These are phyloP conservation scores for Saccharomycopsis fermentans DNA, from an alignment of 805 yeast species.

Conservation along the genomic window DNA sequence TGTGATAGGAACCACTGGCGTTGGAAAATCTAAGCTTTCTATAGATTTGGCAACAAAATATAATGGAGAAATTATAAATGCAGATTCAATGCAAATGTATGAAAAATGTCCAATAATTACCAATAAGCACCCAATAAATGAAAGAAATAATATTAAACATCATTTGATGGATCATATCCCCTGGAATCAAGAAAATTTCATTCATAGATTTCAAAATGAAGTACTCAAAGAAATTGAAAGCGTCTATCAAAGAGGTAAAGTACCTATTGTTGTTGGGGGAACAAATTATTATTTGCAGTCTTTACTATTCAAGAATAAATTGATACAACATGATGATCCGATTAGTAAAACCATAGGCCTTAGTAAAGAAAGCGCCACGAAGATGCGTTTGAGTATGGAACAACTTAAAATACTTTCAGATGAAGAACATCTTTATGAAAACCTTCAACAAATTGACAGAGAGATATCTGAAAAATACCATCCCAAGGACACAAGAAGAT, in stretches of 20 bases:
- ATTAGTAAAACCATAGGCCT: neutral
- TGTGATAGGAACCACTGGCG: conserved; percentile 91
- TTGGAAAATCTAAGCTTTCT: conserved; percentile 82
- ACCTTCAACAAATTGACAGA: conserved; percentile 53
- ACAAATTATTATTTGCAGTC: conserved; percentile 89
- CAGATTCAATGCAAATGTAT: conserved; percentile 97
- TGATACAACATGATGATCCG: conserved; percentile 27
- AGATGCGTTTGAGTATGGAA: conserved; percentile 22
- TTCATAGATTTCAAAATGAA: conserved; percentile 68
- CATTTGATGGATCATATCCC: conserved; percentile 78
- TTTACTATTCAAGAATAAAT: conserved; percentile 59
- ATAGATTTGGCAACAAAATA: conserved; percentile 67
- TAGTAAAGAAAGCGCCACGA: conserved; percentile 4
- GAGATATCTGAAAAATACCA: conserved; percentile 71
- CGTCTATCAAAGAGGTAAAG: conserved; percentile 54
- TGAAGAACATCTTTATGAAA: conserved; percentile 32
- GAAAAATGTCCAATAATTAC: conserved; percentile 63
- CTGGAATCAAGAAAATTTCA: conserved; percentile 75
- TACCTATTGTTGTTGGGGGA: conserved; percentile 90
- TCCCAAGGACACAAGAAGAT: conserved; percentile 77
- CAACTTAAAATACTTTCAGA: conserved; percentile 38
- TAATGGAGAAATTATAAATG: conserved; percentile 86
- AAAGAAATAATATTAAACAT: conserved; percentile 66
- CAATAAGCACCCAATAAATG: conserved; percentile 81
- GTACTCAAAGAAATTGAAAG: conserved; percentile 39